Evolutionary conservation across 495 filamentous ascomycete genomes (phyloP).

Genomic region (Penicillium herquei): DNA sequence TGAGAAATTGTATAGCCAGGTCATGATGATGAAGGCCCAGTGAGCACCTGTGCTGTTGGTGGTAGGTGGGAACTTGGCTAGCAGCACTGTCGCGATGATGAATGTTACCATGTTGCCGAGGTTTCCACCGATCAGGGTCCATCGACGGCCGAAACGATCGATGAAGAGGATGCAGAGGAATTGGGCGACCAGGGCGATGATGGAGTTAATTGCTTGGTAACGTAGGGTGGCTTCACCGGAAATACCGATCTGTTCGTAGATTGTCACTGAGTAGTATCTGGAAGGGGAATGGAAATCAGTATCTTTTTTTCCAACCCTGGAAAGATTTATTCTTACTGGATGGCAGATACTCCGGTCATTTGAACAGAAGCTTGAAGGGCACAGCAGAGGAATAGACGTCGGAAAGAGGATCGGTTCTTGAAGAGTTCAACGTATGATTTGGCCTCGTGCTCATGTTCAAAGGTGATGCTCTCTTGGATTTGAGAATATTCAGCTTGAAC

Average conservation of each 20-base stretch:
- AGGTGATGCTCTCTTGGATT: conserved; percentile 41
- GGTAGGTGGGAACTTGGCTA: conserved; percentile 55
- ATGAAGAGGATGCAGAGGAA: conserved; percentile 66
- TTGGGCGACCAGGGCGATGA: conserved; percentile 65
- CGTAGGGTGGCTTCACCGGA: conserved; percentile 59
- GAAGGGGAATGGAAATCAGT: not conserved
- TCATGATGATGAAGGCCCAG: conserved; percentile 73
- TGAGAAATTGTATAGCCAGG: conserved; percentile 69
- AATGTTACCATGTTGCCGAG: conserved; percentile 61
- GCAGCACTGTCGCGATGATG: conserved; percentile 45
- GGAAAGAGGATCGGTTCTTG: conserved; percentile 61
- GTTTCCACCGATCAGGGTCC: conserved; percentile 65
- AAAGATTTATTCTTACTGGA: conserved; percentile 44
- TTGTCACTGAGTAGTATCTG: conserved; percentile 64
- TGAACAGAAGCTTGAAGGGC: conserved; percentile 67
- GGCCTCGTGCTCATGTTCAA: conserved; percentile 60
- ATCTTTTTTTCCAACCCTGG: not conserved
- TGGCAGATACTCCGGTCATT: conserved; percentile 72
- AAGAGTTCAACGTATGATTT: conserved; percentile 69
- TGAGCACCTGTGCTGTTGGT: conserved; percentile 55
- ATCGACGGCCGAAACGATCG: conserved; percentile 63
- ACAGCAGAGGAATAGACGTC: conserved; percentile 65
- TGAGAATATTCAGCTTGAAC: conserved; percentile 44
- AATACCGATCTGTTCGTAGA: conserved; percentile 69
- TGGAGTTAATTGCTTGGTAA: conserved; percentile 69